Percentiles rank a stretch among this genome's conserved stretches.
Conservation (phyloP, 352 stramenopile species). For the Aphanomyces invadans region DNA sequence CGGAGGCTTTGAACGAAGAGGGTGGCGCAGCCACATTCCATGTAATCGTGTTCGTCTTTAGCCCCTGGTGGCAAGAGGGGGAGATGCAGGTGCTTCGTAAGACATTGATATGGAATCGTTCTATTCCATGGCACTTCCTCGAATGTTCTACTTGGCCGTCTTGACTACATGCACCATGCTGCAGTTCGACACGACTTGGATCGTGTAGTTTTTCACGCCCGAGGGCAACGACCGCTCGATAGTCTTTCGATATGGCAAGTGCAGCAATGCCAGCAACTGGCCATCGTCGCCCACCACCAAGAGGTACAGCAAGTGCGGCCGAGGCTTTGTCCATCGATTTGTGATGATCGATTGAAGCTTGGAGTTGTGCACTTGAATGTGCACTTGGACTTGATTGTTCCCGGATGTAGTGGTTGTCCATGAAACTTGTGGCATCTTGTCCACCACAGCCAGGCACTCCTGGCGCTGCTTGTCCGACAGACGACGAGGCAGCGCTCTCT, state of each 20-base stretch:
- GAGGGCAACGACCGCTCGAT: background rate
- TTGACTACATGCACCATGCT: background rate
- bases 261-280: constrained; percentile 1
- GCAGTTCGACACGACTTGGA: background rate
- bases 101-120: no score
- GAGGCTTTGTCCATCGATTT: constrained; percentile 9
- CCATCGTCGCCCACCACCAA: background rate
- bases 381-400: background rate
- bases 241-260: constrained; percentile 13
- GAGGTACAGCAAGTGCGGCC: constrained; percentile 10
- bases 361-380: constrained; percentile 4
- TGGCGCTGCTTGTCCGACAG: background rate
- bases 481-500: background rate
- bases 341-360: constrained; percentile 10
- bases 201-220: background rate
- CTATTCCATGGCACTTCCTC: no score
- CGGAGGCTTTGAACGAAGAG: no score
- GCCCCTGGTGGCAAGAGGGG: no score
- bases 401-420: background rate
- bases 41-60: no score
- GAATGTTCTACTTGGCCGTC: no score
- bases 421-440: background rate
- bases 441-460: background rate
- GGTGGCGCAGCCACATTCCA: no score
- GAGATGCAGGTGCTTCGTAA: no score